Evolutionary conservation across 345 rosid genomes (phyloP).

Genomic region (Brassica napus): Da-Ae NC_063450.1:37249501-37250000

Average conservation of each 20-base stretch:
- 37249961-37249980: neutral
- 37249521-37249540: constrained; percentile 53
- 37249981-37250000: constrained; percentile 53
- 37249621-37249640: constrained; percentile 50
- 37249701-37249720: neutral
- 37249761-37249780: constrained; percentile 50
- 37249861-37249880: constrained; percentile 52
- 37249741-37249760: neutral
- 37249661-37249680: constrained; percentile 51
- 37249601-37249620: constrained; percentile 66
- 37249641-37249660: constrained; percentile 44
- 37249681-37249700: constrained; percentile 48
- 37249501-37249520: constrained; percentile 61
- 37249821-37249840: constrained; percentile 39
- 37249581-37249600: constrained; percentile 71
- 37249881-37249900: constrained; percentile 43
- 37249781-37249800: constrained; percentile 66
- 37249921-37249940: neutral
- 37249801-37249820: neutral
- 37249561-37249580: constrained; percentile 70
- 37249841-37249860: constrained; percentile 48
- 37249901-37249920: neutral
- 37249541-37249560: constrained; percentile 50
- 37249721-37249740: neutral
- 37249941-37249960: neutral